Evolutionary conservation across 2,329 filamentous ascomycete species (phyloP).

Genomic region (Apiospora saccharicola): DNA sequence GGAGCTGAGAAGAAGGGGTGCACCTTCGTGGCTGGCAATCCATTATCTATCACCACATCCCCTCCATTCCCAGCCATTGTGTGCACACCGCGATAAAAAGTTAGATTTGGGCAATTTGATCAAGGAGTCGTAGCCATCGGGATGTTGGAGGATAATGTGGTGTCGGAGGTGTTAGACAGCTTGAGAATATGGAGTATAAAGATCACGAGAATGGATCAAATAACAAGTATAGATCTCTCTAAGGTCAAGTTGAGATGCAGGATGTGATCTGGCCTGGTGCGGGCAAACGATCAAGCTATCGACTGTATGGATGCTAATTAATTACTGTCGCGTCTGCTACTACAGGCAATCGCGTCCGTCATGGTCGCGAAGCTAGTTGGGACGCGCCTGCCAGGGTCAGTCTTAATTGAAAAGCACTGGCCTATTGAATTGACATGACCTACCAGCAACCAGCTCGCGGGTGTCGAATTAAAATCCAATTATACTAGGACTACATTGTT

Average conservation of each 20-base stretch:
- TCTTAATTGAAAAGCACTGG: slow-evolving; percentile 1
- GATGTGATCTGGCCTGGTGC: background rate
- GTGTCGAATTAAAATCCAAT: too few species aligned
- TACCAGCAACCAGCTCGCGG: too few species aligned
- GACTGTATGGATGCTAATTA: background rate
- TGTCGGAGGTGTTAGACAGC: background rate
- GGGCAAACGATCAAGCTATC: background rate
- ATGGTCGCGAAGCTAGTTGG: slow-evolving; percentile 11
- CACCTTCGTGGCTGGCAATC: slow-evolving; percentile 46
- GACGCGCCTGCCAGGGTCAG: slow-evolving; percentile 17
- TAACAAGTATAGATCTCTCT: background rate
- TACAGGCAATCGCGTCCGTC: slow-evolving; percentile 19
- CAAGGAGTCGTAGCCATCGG: slow-evolving; percentile 16
- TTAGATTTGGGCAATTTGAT: background rate
- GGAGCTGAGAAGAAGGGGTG: slow-evolving; percentile 61
- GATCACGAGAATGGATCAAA: background rate
- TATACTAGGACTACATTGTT: too few species aligned
- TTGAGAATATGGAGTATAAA: background rate
- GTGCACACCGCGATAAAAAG: background rate
- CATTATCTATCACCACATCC: background rate
- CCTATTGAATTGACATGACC: background rate
- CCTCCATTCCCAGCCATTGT: slow-evolving; percentile 16
- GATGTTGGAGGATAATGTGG: background rate
- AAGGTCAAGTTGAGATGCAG: background rate
- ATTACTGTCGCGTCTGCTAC: background rate